These are phyloP conservation scores for Leccinum uliginosum DNA, from an alignment of 768 basidiomycete species.

Conservation along the genomic window DNA sequence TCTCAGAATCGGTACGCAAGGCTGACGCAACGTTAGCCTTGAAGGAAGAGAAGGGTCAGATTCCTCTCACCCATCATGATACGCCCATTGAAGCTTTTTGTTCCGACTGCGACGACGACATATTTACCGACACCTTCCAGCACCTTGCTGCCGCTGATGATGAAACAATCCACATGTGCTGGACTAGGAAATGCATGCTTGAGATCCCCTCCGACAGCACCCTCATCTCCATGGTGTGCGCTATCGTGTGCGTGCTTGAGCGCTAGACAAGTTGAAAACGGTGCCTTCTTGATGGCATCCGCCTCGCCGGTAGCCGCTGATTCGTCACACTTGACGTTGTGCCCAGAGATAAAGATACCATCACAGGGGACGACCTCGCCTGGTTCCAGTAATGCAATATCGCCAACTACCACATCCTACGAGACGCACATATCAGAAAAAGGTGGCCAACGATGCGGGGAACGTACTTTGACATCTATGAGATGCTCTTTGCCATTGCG, in stretches of 20 bases:
- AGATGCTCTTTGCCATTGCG: constrained; percentile 66
- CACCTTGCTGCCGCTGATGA: constrained; percentile 89
- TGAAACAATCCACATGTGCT: constrained; percentile 83
- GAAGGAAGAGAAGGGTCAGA: background rate
- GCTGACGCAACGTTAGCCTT: constrained; percentile 40
- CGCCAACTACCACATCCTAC: constrained; percentile 90
- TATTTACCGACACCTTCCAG: constrained; percentile 92
- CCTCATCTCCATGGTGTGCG: constrained; percentile 16
- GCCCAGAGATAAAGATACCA: constrained; percentile 87
- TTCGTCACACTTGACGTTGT: constrained; percentile 95
- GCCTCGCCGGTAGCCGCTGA: constrained; percentile 96
- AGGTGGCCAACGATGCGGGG: background rate
- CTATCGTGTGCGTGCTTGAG: constrained; percentile 35
- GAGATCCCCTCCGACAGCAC: constrained; percentile 23
- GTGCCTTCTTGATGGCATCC: constrained; percentile 86
- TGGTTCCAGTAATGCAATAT: constrained; percentile 87
- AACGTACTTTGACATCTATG: constrained; percentile 74
- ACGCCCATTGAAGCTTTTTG: constrained; percentile 90
- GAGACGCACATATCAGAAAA: constrained; percentile 19
- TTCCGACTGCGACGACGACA: constrained; percentile 89
- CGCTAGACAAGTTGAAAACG: constrained; percentile 70
- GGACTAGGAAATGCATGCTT: constrained; percentile 7
- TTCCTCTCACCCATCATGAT: constrained; percentile 87
- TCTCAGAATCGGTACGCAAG: constrained; percentile 79
- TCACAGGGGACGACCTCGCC: constrained; percentile 97